Conservation (phyloP, 768 basidiomycete genomes). For the Mycena galopus region DNA sequence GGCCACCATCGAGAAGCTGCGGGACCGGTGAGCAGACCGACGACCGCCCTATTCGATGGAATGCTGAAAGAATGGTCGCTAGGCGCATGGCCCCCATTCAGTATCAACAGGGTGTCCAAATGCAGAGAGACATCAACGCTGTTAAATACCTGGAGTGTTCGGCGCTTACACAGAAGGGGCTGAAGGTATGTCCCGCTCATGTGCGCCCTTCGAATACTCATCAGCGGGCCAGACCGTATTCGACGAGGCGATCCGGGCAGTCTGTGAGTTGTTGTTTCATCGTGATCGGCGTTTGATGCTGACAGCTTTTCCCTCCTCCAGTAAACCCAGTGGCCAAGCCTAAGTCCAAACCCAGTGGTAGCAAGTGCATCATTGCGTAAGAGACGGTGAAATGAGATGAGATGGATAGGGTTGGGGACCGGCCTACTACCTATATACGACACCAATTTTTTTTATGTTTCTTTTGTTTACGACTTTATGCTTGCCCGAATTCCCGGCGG, state of each 20-base stretch:
- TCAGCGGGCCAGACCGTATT: conserved; percentile 80
- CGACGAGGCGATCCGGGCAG: conserved; percentile 98
- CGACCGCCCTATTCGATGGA: not conserved
- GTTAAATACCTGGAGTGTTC: conserved; percentile 98
- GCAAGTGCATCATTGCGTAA: conserved; percentile 82
- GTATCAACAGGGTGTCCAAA: conserved; percentile 90
- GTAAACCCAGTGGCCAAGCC: conserved; percentile 77
- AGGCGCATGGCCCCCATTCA: conserved; percentile 96
- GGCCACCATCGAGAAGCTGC: conserved; percentile 90
- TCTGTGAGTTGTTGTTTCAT: conserved; percentile 77
- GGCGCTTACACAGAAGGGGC: conserved; percentile 95
- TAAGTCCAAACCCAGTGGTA: conserved; percentile 51
- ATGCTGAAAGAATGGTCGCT: conserved; percentile 25
- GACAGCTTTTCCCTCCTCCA: conserved; percentile 46
- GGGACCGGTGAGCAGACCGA: conserved; percentile 75
- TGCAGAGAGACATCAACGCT: conserved; percentile 94
- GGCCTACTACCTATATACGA: conserved; percentile 61
- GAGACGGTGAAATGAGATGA: conserved; percentile 45
- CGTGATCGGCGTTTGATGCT: not conserved
- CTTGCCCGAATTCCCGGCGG: conserved; percentile 3
- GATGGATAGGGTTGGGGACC: conserved; percentile 39
- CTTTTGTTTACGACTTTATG: conserved; percentile 53
- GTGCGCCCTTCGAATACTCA: not conserved
- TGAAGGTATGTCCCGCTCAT: conserved; percentile 63
- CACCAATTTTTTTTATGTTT: conserved; percentile 73